Base-by-base conservation (phyloP, 805 yeast genomes). In the Blastobotrys parvus region DNA sequence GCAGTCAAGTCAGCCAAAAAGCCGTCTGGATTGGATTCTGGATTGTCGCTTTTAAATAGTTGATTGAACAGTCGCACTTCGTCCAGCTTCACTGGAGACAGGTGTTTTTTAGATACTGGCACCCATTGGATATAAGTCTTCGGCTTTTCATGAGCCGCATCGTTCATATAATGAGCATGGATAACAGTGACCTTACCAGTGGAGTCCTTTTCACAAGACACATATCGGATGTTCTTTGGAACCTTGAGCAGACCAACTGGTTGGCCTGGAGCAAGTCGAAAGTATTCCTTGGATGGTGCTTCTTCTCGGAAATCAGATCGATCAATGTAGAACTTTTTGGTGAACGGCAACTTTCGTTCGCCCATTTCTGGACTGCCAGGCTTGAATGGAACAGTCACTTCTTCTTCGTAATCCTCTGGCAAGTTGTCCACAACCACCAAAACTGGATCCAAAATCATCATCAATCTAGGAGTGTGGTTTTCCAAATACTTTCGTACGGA, bases 121-220 rank as follows among this genome's bases (percentile, higher is more conserved):
- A 92, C 80, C 98, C 98, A 92, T 68, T 92, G 98, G 58, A 92
- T 88, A 61, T 72, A 92, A 7, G 98, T 89, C 76, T 90, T 92
- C 59, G 98, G 98, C 60, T 85, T 87, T 62, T 71, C 75, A 51
- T 69, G 69, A 44, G 66, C 68, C 17, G 69, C 62, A 43, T 76
- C 85, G 49, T 77, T 77, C 59, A 88, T 84, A 59, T 90, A 92
- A 55, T 80, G 75, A 40, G 83, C 95, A 53, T 81, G 80, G 45
- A 92, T 76, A 64, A 75, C 78, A 17, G 69, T 68, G 42, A 89
- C 76, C 38, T 75, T 69, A 17, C 95, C 95, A 0, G 62, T 53
- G 35, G 64, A 70, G 53, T 81, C 80, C 55, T 70, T 78, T 50
- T 80, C 86, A 44, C 79, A 74, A 41, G 79, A 72, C 43, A 75